These are phyloP conservation scores for Psidium friedrichsthalianum DNA, from an alignment of 345 rosid genomes.

Conservation along the genomic window DNA sequence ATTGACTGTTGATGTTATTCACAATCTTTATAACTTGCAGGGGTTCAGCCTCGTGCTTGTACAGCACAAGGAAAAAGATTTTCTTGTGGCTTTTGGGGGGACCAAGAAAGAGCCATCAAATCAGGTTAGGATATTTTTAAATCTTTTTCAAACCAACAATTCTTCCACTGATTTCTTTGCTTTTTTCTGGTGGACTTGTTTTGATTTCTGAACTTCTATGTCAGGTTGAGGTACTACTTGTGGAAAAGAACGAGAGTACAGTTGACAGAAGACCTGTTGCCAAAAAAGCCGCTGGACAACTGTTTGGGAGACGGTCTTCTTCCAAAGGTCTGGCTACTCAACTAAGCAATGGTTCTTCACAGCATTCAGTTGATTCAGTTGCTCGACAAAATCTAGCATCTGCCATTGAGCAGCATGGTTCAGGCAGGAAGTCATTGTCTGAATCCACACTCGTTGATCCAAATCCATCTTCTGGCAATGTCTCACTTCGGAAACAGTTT, in stretches of 20 bases:
- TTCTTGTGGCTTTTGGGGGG: slow-evolving; percentile 95
- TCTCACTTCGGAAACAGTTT: slow-evolving; percentile 76
- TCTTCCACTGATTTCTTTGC: not conserved
- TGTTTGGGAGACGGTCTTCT: slow-evolving; percentile 45
- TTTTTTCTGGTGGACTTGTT: not conserved
- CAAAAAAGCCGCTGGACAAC: slow-evolving; percentile 37
- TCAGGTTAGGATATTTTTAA: slow-evolving; percentile 49
- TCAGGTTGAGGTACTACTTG: slow-evolving; percentile 67
- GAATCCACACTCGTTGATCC: slow-evolving; percentile 49
- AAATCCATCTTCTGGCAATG: slow-evolving; percentile 51
- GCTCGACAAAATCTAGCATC: slow-evolving; percentile 69
- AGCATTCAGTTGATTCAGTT: slow-evolving; percentile 45
- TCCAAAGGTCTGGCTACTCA: slow-evolving; percentile 39
- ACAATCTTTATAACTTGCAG: slow-evolving; percentile 20
- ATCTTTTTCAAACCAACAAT: not conserved
- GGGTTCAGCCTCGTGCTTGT: slow-evolving; percentile 86
- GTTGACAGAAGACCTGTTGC: slow-evolving; percentile 31
- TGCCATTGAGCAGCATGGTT: slow-evolving; percentile 73
- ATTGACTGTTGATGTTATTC: not conserved
- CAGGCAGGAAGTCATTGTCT: slow-evolving; percentile 86
- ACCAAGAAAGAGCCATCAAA: slow-evolving; percentile 76
- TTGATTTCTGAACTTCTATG: not conserved
- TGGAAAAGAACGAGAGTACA: slow-evolving; percentile 68
- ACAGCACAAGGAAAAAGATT: slow-evolving; percentile 85
- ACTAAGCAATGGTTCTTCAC: slow-evolving; percentile 42